A percentile compares a stretch with the other conserved stretches of the same genome.
Conservation (phyloP, 2,329 filamentous ascomycete species). For the Calonectria hawksworthii region DNA sequence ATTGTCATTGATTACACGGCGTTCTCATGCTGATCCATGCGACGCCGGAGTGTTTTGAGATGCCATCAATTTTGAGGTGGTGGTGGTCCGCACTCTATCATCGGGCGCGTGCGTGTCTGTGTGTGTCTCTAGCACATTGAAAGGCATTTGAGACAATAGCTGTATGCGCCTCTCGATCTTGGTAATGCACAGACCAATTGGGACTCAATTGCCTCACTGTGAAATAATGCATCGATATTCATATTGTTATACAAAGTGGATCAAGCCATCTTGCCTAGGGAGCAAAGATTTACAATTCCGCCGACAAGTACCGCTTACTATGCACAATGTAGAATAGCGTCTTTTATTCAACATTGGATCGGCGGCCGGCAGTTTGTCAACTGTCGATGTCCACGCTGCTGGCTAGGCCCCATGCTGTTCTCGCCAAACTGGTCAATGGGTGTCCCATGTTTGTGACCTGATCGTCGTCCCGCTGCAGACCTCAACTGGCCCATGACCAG, state of each 20-base stretch:
- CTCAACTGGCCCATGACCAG: neutral
- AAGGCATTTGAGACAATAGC: conserved; percentile 2
- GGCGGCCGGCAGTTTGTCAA: conserved; percentile 1
- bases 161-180: neutral
- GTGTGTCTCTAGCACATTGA: neutral
- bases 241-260: neutral
- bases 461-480: neutral
- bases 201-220: neutral
- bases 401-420: neutral
- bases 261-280: neutral
- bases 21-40: conserved; percentile 5
- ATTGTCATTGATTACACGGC: conserved; percentile 3
- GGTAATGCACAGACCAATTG: neutral
- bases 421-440: neutral
- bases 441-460: neutral
- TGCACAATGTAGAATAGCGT: neutral
- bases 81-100: neutral
- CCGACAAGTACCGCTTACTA: neutral
- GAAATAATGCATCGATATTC: conserved; percentile 1
- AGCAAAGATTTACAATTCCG: neutral
- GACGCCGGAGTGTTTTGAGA: conserved; percentile 22
- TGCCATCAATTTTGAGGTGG: neutral
- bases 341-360: neutral
- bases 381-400: neutral
- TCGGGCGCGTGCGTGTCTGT: neutral